These are phyloP conservation scores for Colletotrichum limetticola DNA, from an alignment of 2,329 filamentous ascomycete genomes.

Conservation along the genomic window DNA sequence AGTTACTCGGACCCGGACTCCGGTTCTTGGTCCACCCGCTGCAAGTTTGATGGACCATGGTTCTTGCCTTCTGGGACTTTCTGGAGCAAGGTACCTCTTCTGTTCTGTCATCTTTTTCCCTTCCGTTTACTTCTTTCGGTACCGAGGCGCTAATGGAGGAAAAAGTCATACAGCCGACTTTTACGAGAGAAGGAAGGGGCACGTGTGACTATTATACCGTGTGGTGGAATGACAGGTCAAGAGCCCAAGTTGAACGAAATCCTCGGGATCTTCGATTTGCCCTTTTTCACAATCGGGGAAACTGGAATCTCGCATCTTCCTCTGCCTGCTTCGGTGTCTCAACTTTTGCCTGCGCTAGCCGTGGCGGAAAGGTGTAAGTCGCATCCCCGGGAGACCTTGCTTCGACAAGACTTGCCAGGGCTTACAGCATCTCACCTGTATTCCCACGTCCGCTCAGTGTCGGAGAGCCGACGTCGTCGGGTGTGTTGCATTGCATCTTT, in stretches of 20 bases:
- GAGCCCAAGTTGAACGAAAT: conserved; percentile 6
- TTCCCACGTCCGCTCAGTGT: not conserved
- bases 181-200: not conserved
- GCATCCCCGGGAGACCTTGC: not conserved
- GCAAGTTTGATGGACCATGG: not conserved
- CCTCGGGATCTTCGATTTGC: conserved; percentile 1
- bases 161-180: too few relatives aligned
- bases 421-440: not conserved
- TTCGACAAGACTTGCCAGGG: conserved; percentile 4
- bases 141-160: not conserved
- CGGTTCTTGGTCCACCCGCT: conserved; percentile 11
- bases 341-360: not conserved
- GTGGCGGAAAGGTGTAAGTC: conserved; percentile 17
- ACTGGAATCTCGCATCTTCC: not conserved
- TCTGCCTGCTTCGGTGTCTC: not conserved
- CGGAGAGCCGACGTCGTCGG: not conserved
- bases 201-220: not conserved
- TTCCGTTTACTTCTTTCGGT: not conserved
- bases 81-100: not conserved
- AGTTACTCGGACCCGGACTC: conserved; percentile 26
- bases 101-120: not conserved
- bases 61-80: not conserved
- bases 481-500: conserved; percentile 30
- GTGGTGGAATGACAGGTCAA: conserved; percentile 16
- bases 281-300: not conserved